Conservation (phyloP, 805 yeast species). For the Candida alai region DNA sequence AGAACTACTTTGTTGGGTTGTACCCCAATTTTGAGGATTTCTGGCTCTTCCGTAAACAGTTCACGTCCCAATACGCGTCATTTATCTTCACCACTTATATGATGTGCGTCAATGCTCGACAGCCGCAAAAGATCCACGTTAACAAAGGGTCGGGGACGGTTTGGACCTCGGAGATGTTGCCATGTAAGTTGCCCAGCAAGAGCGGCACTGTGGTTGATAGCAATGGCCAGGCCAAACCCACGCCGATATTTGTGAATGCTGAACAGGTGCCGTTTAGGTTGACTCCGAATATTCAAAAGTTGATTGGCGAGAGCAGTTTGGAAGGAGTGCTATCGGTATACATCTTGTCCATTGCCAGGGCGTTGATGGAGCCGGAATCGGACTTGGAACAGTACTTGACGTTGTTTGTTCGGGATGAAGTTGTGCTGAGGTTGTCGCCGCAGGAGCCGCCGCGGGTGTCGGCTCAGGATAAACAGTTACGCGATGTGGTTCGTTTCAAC, state of each 20-base stretch:
- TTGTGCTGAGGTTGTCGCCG: slow-evolving; percentile 89
- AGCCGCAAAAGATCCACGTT: slow-evolving; percentile 88
- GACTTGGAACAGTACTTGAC: slow-evolving; percentile 89
- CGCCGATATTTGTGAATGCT: slow-evolving; percentile 84
- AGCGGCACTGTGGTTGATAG: slow-evolving; percentile 46
- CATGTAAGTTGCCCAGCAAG: slow-evolving; percentile 69
- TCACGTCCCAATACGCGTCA: slow-evolving; percentile 91
- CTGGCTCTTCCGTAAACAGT: slow-evolving; percentile 95
- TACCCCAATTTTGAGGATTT: slow-evolving; percentile 86
- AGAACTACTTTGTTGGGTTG: slow-evolving; percentile 66
- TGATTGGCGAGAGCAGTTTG: slow-evolving; percentile 90
- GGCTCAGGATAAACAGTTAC: slow-evolving; percentile 76
- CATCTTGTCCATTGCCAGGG: slow-evolving; percentile 79
- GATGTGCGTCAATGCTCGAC: slow-evolving; percentile 90
- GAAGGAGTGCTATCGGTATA: slow-evolving; percentile 90
- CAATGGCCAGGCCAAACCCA: slow-evolving; percentile 39
- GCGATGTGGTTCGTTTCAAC: slow-evolving; percentile 83
- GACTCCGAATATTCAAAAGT: slow-evolving; percentile 90
- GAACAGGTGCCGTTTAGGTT: slow-evolving; percentile 95
- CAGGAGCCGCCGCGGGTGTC: slow-evolving; percentile 63
- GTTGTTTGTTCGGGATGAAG: slow-evolving; percentile 94
- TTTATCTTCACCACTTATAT: slow-evolving; percentile 88
- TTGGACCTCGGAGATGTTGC: slow-evolving; percentile 94
- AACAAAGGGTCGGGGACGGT: slow-evolving; percentile 81
- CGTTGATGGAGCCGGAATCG: slow-evolving; percentile 86